Conservation (phyloP, 1,139 yeast species). For the Saccharomycopsis crataegensis region DNA sequence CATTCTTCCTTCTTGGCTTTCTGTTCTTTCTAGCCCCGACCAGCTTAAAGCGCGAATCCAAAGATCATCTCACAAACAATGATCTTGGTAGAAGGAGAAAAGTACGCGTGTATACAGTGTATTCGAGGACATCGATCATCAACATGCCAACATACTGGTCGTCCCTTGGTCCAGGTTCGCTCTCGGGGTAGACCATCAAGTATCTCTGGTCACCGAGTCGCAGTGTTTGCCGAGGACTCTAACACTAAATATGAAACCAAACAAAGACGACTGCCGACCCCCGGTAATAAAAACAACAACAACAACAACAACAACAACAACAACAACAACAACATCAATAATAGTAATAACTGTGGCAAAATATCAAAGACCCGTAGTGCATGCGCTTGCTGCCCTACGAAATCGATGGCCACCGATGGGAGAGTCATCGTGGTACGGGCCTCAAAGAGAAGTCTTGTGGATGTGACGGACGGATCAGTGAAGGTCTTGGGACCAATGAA, state of each 20-base stretch:
- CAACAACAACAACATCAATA: neutral
- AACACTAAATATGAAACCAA: neutral
- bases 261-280: neutral
- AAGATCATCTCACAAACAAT: conserved; percentile 30
- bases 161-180: conserved; percentile 48
- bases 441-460: conserved; percentile 42
- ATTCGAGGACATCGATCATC: conserved; percentile 91
- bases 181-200: conserved; percentile 48
- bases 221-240: conserved; percentile 29
- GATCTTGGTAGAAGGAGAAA: conserved; percentile 79
- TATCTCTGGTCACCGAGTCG: conserved; percentile 44
- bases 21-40: too few relatives aligned
- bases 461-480: conserved; percentile 33
- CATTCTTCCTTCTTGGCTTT: too few relatives aligned
- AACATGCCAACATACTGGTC: conserved; percentile 69
- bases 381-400: conserved; percentile 19
- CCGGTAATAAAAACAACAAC: neutral
- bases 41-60: too few relatives aligned
- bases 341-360: conserved; percentile 17
- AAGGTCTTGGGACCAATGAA: conserved; percentile 24
- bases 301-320: neutral
- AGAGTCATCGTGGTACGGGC: conserved; percentile 37
- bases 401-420: conserved; percentile 13
- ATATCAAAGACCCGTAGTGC: neutral
- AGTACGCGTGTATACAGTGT: conserved; percentile 87